Percentiles rank a stretch among this genome's conserved stretches.
phyloP scores from a whole-genome alignment of 257 asterid genomes.

The Fraxinus anomala region DNA sequence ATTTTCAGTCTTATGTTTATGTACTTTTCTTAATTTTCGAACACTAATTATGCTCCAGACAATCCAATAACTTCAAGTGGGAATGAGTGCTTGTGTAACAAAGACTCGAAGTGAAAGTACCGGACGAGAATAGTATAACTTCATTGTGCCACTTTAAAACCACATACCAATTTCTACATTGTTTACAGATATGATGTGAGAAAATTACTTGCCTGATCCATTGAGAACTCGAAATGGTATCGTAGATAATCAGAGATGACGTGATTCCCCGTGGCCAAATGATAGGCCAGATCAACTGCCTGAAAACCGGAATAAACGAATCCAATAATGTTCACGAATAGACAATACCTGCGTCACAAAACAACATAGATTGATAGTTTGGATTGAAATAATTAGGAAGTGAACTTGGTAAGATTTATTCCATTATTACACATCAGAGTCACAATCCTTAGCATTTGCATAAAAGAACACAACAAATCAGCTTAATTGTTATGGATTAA shows the following conservation, averaged over 20 bases:
- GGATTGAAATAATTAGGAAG: neutral
- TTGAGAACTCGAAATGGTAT: slow-evolving; percentile 55
- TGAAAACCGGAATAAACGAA: slow-evolving; percentile 73
- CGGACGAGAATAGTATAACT: neutral
- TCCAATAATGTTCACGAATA: slow-evolving; percentile 75
- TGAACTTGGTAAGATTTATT: neutral
- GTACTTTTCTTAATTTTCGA: too few species aligned
- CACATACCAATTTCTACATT: neutral
- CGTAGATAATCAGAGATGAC: slow-evolving; percentile 48
- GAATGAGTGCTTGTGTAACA: too few species aligned
- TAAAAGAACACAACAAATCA: too few species aligned
- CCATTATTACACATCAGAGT: too few species aligned
- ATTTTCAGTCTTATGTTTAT: too few species aligned
- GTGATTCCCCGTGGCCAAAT: slow-evolving; percentile 57
- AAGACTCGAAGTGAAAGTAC: too few species aligned
- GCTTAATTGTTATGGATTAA: too few species aligned
- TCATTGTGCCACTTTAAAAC: neutral
- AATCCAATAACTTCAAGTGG: too few species aligned
- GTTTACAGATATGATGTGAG: neutral
- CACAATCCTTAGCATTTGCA: too few species aligned
- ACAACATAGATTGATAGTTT: neutral
- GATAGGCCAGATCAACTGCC: slow-evolving; percentile 53
- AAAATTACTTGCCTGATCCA: slow-evolving; percentile 77
- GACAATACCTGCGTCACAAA: slow-evolving; percentile 49
- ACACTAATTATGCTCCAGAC: neutral